Conservation (phyloP, 495 filamentous ascomycete species). For the Evansstolkia leycettana region DNA sequence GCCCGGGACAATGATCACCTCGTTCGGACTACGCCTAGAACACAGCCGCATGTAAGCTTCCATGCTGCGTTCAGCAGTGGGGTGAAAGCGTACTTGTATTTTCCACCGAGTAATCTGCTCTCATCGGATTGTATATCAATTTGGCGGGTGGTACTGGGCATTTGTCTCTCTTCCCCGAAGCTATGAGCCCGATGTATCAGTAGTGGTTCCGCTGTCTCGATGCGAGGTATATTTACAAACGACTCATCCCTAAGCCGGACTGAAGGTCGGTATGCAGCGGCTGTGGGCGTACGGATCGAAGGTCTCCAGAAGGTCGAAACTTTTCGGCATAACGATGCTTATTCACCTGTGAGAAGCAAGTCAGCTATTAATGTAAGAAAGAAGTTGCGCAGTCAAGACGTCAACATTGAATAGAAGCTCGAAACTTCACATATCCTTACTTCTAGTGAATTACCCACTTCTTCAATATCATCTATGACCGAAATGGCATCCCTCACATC, state of each 20-base stretch:
- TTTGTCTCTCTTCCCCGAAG: slow-evolving; percentile 7
- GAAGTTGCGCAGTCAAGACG: too few relatives aligned
- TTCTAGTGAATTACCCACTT: neutral
- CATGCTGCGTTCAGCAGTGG: neutral
- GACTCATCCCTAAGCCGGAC: slow-evolving; percentile 14
- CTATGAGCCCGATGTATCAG: slow-evolving; percentile 2
- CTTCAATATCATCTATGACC: neutral
- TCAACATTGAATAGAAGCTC: too few relatives aligned
- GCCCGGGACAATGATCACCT: slow-evolving; percentile 12
- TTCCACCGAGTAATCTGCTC: slow-evolving; percentile 11
- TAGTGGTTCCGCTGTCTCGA: too few relatives aligned
- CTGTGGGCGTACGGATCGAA: slow-evolving; percentile 13
- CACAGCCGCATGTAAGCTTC: slow-evolving; percentile 5
- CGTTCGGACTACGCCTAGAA: slow-evolving; percentile 8
- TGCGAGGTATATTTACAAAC: slow-evolving; percentile 16
- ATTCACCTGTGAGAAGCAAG: slow-evolving; percentile 6
- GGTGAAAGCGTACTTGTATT: slow-evolving; percentile 7
- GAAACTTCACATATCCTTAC: too few relatives aligned
- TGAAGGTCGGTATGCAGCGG: slow-evolving; percentile 13
- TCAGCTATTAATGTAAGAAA: neutral
- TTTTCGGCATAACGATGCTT: slow-evolving; percentile 21
- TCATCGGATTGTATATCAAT: slow-evolving; percentile 10
- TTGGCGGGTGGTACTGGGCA: slow-evolving; percentile 7
- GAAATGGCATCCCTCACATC: slow-evolving; percentile 7
- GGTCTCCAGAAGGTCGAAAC: slow-evolving; percentile 5